Base-by-base conservation (phyloP, 441 rosid species). In the Daphne laureola region DNA sequence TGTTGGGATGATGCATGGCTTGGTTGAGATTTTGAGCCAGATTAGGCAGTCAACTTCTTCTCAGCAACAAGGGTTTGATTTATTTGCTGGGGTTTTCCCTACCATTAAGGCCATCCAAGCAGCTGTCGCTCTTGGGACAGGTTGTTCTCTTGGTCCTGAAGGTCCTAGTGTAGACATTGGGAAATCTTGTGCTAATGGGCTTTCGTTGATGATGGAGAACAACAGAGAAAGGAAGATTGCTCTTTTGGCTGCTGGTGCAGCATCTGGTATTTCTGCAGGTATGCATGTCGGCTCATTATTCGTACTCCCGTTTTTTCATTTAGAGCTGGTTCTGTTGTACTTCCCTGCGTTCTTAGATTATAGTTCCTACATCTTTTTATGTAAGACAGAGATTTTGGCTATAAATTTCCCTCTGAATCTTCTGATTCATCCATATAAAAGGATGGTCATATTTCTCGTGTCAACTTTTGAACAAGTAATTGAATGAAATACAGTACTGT, bases 131-230 rank as follows among this genome's bases (percentile, higher is more conserved):
- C 72, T 92, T 54, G 98, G 98, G 57, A 92, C 98, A 14, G 96
- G 96, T 57, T 86, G 96, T 65, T 92, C 96, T 53, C 76, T 92
- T 68, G 98, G 96, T 67, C 96, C 96, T 16, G 96, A 92, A 66
- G 96, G 96, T 54, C 98, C 96, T 55, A 92, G 93, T 56, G 98
- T 88, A 15, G 98, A 92, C 67, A 92, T 92, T 56, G 98, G 98
- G 49, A 88, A 86, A 72, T 92, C 96, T 0, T 84, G 92, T 72
- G 98, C 98, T 46, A 77, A 83, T 43, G 98, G 96, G 14, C 74
- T 92, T 70, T 82, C 96, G 9, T 70, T 84, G 16, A 79, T 88
- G 89, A 92, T 92, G 96, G 95, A 89, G 71, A 88, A 81, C 73
- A 92, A 92, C 71, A 81, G 98, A 77, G 96, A 92, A 61, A 82